Percentiles rank a stretch among this genome's conserved stretches.
phyloP scores from a whole-genome alignment of 345 rosid genomes.

The Durio zibethinus region DNA sequence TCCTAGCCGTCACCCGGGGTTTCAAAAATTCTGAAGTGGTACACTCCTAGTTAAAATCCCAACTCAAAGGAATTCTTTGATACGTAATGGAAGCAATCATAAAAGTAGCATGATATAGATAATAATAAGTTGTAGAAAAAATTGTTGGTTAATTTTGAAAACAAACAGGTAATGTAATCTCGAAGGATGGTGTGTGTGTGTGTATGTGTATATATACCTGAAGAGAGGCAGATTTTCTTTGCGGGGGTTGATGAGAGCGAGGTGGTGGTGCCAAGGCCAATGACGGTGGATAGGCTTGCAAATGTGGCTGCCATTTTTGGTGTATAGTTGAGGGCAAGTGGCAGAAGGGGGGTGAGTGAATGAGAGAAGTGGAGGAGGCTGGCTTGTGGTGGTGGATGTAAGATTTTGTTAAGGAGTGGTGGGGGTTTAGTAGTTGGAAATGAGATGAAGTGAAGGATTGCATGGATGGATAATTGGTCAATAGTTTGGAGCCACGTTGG shows the following conservation, averaged over 20 bases:
- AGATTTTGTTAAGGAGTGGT: not conserved
- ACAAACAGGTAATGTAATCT: no score
- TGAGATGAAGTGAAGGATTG: conserved; percentile 37
- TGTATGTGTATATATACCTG: no score
- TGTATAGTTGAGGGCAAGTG: not conserved
- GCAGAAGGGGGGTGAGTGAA: not conserved
- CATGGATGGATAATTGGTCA: conserved; percentile 39
- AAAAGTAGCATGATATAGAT: no score
- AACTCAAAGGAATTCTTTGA: no score
- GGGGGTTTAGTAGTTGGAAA: not conserved
- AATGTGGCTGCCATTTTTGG: conserved; percentile 58
- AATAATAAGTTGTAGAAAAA: no score
- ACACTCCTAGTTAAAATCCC: not conserved
- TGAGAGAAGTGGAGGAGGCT: not conserved
- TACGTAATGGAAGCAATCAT: no score
- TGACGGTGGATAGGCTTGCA: conserved; percentile 54
- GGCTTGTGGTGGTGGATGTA: not conserved
- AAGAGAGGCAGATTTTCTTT: conserved; percentile 25
- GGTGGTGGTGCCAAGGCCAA: conserved; percentile 59
- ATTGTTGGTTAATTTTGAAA: no score
- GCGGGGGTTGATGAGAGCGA: conserved; percentile 34
- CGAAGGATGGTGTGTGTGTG: no score
- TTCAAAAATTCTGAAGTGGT: conserved; percentile 51
- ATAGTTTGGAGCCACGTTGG: conserved; percentile 57
- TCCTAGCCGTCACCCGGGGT: conserved; percentile 49